Percentiles rank a stretch among this genome's conserved stretches.
These are phyloP conservation scores for Naganishia albida DNA, from an alignment of 1,284 basidiomycete species.

Conservation along the genomic window DNA sequence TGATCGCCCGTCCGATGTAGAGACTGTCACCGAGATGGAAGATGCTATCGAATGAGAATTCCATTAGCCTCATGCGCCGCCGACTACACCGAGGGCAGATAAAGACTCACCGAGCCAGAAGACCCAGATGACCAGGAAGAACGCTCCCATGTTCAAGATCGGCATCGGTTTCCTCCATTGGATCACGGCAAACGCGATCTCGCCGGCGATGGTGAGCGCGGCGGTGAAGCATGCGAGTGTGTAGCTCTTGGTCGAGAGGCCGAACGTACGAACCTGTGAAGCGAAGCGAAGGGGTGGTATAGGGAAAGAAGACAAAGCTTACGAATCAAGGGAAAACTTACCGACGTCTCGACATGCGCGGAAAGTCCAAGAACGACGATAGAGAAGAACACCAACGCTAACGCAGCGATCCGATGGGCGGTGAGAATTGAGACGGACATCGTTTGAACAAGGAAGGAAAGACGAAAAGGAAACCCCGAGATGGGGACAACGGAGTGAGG, in stretches of 20 bases:
- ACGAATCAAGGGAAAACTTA: too few relatives aligned
- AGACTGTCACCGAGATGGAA: slow-evolving; percentile 34
- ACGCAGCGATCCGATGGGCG: slow-evolving; percentile 28
- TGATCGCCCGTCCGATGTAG: slow-evolving; percentile 36
- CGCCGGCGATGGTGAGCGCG: slow-evolving; percentile 39
- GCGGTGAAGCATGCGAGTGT: slow-evolving; percentile 41
- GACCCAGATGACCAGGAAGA: slow-evolving; percentile 32
- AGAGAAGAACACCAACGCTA: slow-evolving; percentile 37
- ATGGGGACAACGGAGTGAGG: too few relatives aligned
- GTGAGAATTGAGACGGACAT: slow-evolving; percentile 22
- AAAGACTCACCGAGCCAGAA: slow-evolving; percentile 40
- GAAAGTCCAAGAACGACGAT: slow-evolving; percentile 42
- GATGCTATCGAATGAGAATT: slow-evolving; percentile 27
- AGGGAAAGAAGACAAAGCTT: background rate
- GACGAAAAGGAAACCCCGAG: too few relatives aligned
- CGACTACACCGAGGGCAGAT: background rate
- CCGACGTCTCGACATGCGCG: slow-evolving; percentile 40
- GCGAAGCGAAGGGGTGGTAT: background rate
- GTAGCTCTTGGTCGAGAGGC: slow-evolving; percentile 36
- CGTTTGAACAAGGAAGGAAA: too few relatives aligned
- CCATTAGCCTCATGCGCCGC: background rate
- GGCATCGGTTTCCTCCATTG: slow-evolving; percentile 29
- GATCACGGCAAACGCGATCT: slow-evolving; percentile 22
- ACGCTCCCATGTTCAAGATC: background rate
- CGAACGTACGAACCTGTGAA: slow-evolving; percentile 36